Evolutionary conservation across 2,329 filamentous ascomycete species (phyloP).

Genomic region (Blumeria graminis): DNA sequence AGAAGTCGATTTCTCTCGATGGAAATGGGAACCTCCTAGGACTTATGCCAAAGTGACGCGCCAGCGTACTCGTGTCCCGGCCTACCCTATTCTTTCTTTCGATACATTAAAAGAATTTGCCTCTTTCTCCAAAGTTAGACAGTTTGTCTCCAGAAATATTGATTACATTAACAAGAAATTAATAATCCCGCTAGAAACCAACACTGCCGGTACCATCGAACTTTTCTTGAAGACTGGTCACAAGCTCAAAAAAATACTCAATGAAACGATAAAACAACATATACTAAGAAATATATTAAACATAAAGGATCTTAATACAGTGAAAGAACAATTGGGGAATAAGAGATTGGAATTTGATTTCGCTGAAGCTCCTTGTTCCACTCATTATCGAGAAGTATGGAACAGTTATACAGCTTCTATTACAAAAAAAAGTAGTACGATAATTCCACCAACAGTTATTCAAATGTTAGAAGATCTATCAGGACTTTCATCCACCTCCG

Average conservation of each 20-base stretch:
- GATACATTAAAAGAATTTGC: neutral
- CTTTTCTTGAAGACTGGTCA: too few relatives aligned
- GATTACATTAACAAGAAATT: too few relatives aligned
- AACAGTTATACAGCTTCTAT: conserved; percentile 5
- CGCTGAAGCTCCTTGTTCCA: conserved; percentile 3
- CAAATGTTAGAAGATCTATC: neutral
- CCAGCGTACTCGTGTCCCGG: neutral
- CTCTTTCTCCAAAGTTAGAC: neutral
- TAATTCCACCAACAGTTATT: neutral
- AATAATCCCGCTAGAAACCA: too few relatives aligned
- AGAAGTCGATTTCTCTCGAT: conserved; percentile 10
- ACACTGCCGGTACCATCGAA: too few relatives aligned
- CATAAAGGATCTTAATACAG: too few relatives aligned
- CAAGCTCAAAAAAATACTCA: too few relatives aligned
- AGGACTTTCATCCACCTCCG: neutral
- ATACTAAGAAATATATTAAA: too few relatives aligned
- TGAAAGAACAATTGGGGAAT: neutral
- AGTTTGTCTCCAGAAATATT: too few relatives aligned
- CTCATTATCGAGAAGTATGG: conserved; percentile 11
- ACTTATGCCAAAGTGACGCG: neutral
- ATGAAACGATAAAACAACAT: too few relatives aligned
- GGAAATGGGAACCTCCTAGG: conserved; percentile 14
- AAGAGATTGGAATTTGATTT: neutral
- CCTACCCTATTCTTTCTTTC: neutral
- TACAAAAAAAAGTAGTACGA: neutral